Percentiles rank a stretch among this genome's conserved stretches.
Conservation (phyloP, 352 stramenopile genomes). For the Globisporangium echinulatum region DNA sequence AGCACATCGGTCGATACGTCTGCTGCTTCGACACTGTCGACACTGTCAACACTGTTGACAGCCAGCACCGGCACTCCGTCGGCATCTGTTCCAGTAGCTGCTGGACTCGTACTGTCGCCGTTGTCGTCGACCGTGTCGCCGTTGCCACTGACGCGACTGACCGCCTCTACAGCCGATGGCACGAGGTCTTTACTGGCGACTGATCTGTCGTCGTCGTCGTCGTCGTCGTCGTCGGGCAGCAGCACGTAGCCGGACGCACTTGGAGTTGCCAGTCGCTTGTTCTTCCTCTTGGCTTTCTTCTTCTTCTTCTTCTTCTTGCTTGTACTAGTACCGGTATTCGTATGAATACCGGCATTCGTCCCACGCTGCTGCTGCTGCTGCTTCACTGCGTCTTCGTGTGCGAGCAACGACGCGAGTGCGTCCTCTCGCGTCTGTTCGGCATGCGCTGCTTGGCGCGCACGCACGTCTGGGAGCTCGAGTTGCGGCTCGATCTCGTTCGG, state of each 20-base stretch:
- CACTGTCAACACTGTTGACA: neutral
- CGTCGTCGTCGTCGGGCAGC: constrained; percentile 42
- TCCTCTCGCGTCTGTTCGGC: constrained; percentile 38
- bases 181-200: no score
- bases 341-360: no score
- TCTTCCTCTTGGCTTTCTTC: constrained; percentile 73
- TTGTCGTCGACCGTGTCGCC: neutral
- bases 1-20: neutral
- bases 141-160: no score
- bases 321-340: neutral
- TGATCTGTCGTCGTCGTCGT: constrained; percentile 21
- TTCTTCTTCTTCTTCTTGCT: constrained; percentile 32
- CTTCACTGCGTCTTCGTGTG: constrained; percentile 24
- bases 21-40: neutral
- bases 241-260: constrained; percentile 26
- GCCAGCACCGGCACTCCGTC: no score
- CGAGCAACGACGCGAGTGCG: constrained; percentile 41
- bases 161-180: no score
- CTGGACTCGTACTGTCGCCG: neutral
- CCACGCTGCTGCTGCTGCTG: neutral
- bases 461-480: constrained; percentile 56
- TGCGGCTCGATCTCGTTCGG: constrained; percentile 79
- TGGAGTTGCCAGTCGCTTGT: constrained; percentile 40
- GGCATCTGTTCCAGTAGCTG: no score
- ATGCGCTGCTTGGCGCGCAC: constrained; percentile 29